A percentile compares a stretch with the other conserved stretches of the same genome.
These are phyloP conservation scores for Termitomyces sp. DNA, from an alignment of 768 basidiomycete species.

Conservation along the genomic window DNA sequence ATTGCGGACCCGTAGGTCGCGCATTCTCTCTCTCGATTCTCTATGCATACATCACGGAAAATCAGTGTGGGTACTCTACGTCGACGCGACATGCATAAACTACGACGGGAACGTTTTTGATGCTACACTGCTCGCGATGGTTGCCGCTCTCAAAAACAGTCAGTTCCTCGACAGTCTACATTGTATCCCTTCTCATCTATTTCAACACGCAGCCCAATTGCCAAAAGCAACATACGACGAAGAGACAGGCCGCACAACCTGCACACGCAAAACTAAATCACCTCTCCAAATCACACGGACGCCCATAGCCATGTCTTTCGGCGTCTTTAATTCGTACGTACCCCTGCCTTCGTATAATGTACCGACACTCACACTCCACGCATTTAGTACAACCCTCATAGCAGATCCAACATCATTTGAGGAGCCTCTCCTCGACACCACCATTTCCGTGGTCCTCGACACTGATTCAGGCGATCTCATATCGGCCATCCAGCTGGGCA, in stretches of 20 bases:
- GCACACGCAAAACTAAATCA: constrained; percentile 47
- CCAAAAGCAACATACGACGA: constrained; percentile 73
- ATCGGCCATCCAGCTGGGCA: constrained; percentile 55
- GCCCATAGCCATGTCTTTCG: constrained; percentile 65
- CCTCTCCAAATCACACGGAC: constrained; percentile 48
- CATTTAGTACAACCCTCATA: constrained; percentile 38
- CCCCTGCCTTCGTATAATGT: constrained; percentile 1
- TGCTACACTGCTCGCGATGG: constrained; percentile 83
- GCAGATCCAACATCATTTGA: constrained; percentile 91
- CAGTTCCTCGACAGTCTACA: constrained; percentile 24
- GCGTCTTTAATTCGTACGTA: constrained; percentile 78
- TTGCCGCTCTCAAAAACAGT: constrained; percentile 87
- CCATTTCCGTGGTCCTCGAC: constrained; percentile 62
- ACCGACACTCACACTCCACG: constrained; percentile 2
- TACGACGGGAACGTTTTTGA: constrained; percentile 97
- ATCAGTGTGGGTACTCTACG: constrained; percentile 90
- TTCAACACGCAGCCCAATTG: constrained; percentile 50
- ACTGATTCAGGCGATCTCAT: constrained; percentile 44
- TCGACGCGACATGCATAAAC: constrained; percentile 94
- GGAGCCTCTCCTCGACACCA: constrained; percentile 78
- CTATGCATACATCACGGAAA: constrained; percentile 82
- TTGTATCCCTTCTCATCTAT: neutral
- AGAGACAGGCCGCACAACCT: constrained; percentile 61
- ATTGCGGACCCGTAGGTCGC: constrained; percentile 49
- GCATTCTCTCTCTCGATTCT: constrained; percentile 58